These are phyloP conservation scores for Sarocladium brachiariae DNA, from an alignment of 2,329 filamentous ascomycete genomes.

Conservation along the genomic window DNA sequence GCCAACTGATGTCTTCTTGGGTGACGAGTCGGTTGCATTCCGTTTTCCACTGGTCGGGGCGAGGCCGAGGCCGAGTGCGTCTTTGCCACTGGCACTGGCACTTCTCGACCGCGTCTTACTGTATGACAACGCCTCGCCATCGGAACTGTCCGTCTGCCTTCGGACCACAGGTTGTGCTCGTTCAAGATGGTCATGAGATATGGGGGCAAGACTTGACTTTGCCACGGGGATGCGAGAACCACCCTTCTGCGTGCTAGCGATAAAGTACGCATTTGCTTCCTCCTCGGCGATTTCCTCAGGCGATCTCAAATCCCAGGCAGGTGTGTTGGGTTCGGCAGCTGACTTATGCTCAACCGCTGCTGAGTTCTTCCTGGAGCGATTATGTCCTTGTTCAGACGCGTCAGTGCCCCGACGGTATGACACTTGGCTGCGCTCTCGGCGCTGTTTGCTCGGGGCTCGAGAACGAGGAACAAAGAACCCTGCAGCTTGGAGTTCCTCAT, in stretches of 20 bases:
- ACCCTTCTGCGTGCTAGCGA: constrained; percentile 43
- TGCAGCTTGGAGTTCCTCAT: constrained; percentile 69
- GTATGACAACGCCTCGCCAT: constrained; percentile 53
- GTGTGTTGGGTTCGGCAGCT: constrained; percentile 30
- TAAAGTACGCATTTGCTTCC: constrained; percentile 44
- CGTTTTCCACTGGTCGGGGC: constrained; percentile 24
- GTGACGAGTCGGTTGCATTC: constrained; percentile 46
- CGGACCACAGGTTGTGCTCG: constrained; percentile 64
- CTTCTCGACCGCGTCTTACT: constrained; percentile 63
- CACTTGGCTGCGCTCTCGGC: constrained; percentile 29
- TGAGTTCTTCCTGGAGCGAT: constrained; percentile 39
- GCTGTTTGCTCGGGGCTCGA: constrained; percentile 44
- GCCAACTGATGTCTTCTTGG: constrained; percentile 34
- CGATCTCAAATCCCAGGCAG: constrained; percentile 64
- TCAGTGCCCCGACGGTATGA: constrained; percentile 27
- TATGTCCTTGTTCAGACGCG: constrained; percentile 20
- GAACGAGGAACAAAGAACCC: constrained; percentile 57
- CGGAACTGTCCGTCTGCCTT: constrained; percentile 45
- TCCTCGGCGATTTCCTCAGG: constrained; percentile 70
- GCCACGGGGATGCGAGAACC: constrained; percentile 82
- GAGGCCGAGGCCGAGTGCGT: background rate
- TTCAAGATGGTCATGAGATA: constrained; percentile 65
- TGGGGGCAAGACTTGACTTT: constrained; percentile 70
- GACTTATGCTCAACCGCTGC: constrained; percentile 30
- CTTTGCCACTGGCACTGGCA: constrained; percentile 50